Evolutionary conservation across 768 basidiomycete species (phyloP).

Genomic region (Leccinellum rugosiceps): DNA sequence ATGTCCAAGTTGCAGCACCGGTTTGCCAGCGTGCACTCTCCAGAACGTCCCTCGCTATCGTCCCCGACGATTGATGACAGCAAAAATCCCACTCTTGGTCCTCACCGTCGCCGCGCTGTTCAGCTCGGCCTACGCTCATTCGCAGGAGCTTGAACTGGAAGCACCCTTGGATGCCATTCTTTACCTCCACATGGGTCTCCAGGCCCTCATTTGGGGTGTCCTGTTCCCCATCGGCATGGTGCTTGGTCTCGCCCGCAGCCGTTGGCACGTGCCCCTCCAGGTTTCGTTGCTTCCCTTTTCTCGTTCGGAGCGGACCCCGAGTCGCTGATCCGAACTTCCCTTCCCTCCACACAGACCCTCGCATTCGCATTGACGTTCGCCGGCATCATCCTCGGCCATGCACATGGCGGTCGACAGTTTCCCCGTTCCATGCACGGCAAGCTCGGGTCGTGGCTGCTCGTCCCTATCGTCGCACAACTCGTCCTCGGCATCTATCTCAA

Average conservation of each 20-base stretch:
- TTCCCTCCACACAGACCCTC: constrained; percentile 40
- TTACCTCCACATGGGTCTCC: constrained; percentile 80
- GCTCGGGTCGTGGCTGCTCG: constrained; percentile 48
- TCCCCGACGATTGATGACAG: constrained; percentile 1
- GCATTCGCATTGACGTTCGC: constrained; percentile 67
- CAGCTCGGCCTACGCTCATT: constrained; percentile 41
- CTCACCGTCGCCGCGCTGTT: constrained; percentile 7
- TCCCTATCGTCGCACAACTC: constrained; percentile 66
- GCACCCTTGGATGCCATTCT: constrained; percentile 74
- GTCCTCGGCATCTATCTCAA: constrained; percentile 85
- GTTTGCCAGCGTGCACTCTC: not conserved
- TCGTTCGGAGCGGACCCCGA: not conserved
- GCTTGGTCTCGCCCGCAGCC: constrained; percentile 65
- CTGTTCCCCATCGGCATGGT: constrained; percentile 83
- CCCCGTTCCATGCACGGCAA: constrained; percentile 70
- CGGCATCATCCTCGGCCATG: constrained; percentile 80
- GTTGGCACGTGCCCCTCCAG: constrained; percentile 91
- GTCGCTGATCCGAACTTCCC: not conserved
- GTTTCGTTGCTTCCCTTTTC: constrained; percentile 21
- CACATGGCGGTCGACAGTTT: constrained; percentile 79
- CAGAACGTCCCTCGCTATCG: no score
- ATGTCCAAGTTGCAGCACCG: no score
- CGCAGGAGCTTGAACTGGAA: constrained; percentile 59
- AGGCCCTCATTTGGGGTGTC: constrained; percentile 79
- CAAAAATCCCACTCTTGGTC: not conserved